phyloP scores from a whole-genome alignment of 2,329 filamentous ascomycete genomes.

The Ophiosphaerella narmari region DNA sequence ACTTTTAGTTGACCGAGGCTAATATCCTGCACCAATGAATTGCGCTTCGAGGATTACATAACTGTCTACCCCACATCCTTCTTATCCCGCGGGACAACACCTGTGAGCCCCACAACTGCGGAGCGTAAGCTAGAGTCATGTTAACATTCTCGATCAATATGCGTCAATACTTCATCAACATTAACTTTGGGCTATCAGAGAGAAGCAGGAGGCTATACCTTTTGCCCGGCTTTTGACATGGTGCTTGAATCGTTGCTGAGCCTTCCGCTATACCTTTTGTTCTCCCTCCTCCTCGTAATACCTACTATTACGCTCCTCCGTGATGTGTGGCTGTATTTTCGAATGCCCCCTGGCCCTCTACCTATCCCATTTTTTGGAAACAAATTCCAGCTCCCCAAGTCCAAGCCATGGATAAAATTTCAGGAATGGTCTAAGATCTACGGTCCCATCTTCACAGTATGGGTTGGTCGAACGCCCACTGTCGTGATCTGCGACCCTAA shows the following conservation, averaged over 20 bases:
- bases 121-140: constrained; percentile 13
- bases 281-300: constrained; percentile 32
- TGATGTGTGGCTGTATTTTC: constrained; percentile 35
- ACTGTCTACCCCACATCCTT: constrained; percentile 13
- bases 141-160: constrained; percentile 2
- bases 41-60: background rate
- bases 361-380: constrained; percentile 54
- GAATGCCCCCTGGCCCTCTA: constrained; percentile 54
- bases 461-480: constrained; percentile 54
- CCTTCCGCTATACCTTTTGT: constrained; percentile 27
- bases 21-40: too few relatives aligned
- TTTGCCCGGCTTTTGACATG: constrained; percentile 19
- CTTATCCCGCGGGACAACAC: constrained; percentile 13
- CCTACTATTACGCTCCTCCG: constrained; percentile 30
- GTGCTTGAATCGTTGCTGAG: constrained; percentile 27
- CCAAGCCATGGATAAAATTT: constrained; percentile 45
- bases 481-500: constrained; percentile 52
- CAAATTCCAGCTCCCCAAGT: constrained; percentile 37
- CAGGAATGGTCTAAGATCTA: constrained; percentile 52
- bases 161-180: constrained; percentile 1
- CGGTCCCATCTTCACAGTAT: constrained; percentile 55
- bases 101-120: constrained; percentile 27
- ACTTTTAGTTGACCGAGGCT: too few relatives aligned
- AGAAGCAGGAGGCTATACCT: background rate
- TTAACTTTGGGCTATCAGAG: too few relatives aligned